These are phyloP conservation scores for Colletotrichum cordylinicola DNA, from an alignment of 2,329 filamentous ascomycete species.

Conservation along the genomic window DNA sequence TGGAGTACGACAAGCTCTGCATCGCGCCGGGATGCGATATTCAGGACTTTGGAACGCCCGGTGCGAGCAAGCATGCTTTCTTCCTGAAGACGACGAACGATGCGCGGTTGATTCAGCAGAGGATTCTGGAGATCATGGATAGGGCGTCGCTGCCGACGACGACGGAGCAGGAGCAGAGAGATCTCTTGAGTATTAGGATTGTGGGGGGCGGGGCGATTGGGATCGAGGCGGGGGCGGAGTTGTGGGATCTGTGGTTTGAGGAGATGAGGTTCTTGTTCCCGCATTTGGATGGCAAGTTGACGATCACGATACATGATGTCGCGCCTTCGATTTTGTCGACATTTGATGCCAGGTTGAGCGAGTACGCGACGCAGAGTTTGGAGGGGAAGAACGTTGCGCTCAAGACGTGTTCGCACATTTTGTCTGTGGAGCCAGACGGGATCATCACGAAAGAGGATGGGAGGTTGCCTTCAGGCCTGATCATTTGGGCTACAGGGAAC, in stretches of 20 bases:
- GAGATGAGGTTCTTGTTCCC: constrained; percentile 98
- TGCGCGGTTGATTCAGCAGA: constrained; percentile 94
- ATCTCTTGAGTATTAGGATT: constrained; percentile 92
- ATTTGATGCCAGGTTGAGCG: constrained; percentile 98
- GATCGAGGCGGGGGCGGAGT: constrained; percentile 97
- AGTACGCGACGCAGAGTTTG: constrained; percentile 68
- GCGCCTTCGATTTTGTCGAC: constrained; percentile 95
- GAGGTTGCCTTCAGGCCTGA: constrained; percentile 89
- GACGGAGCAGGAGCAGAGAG: constrained; percentile 91
- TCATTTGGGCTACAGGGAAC: constrained; percentile 98
- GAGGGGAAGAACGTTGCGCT: background rate
- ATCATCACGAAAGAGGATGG: constrained; percentile 93
- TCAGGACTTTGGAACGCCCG: constrained; percentile 96
- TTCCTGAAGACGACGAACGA: constrained; percentile 98
- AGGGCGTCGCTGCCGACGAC: constrained; percentile 93
- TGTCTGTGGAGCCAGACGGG: constrained; percentile 67
- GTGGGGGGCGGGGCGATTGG: constrained; percentile 93
- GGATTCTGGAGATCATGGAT: constrained; percentile 99
- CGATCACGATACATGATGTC: constrained; percentile 96
- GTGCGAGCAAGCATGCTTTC: constrained; percentile 92
- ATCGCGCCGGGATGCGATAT: constrained; percentile 97
- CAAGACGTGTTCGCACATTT: constrained; percentile 1
- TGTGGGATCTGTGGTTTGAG: constrained; percentile 98
- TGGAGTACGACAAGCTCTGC: constrained; percentile 97
- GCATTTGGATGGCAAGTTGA: constrained; percentile 92